Evolutionary conservation across 1,284 basidiomycete species (phyloP).

Genomic region (Leccinum pachyderme): DNA sequence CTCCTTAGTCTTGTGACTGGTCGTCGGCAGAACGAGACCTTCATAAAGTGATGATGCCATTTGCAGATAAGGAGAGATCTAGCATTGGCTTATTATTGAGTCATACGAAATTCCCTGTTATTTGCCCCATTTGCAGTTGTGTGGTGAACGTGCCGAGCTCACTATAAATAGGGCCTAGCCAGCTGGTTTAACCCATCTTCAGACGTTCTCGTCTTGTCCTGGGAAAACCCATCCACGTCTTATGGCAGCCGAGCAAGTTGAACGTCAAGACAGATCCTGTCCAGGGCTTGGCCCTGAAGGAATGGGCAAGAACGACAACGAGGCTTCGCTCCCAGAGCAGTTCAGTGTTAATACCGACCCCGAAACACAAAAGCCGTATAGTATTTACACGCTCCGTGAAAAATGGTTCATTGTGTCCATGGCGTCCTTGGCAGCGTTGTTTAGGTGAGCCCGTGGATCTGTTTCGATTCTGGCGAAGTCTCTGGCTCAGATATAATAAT

Average conservation of each 20-base stretch:
- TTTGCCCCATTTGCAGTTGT: not conserved
- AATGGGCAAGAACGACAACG: not conserved
- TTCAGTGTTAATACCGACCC: not conserved
- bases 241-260: conserved; percentile 4
- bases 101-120: not conserved
- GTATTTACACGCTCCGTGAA: conserved; percentile 53
- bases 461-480: not conserved
- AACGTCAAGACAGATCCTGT: conserved; percentile 2
- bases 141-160: not conserved
- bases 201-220: not conserved
- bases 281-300: not conserved
- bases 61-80: not conserved
- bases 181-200: not conserved
- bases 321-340: not conserved
- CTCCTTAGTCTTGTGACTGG: not conserved
- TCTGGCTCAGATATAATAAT: not conserved
- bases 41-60: not conserved
- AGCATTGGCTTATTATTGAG: not conserved
- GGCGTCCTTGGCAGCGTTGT: conserved; percentile 55
- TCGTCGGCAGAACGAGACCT: not conserved
- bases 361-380: conserved; percentile 39
- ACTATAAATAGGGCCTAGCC: not conserved
- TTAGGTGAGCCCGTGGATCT: conserved; percentile 45
- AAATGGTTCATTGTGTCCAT: conserved; percentile 69
- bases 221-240: not conserved